Percentiles rank a stretch among this genome's conserved stretches.
Evolutionary conservation across 495 filamentous ascomycete genomes (phyloP).

Genomic region (Penicillium diatomitis): DNA sequence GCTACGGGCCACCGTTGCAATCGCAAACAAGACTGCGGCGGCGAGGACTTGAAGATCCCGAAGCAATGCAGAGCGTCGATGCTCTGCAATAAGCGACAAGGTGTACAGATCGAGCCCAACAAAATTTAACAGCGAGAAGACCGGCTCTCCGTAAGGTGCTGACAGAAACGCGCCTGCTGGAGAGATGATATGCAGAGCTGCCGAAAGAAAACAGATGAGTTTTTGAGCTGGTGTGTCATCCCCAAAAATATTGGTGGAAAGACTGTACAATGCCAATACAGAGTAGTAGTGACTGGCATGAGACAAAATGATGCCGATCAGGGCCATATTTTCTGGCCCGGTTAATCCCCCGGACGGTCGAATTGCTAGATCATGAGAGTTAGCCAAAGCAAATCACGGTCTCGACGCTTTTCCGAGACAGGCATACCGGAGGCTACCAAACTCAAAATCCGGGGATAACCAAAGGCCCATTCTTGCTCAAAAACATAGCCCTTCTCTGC

Average conservation of each 20-base stretch:
- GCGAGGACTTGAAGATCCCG: constrained; percentile 44
- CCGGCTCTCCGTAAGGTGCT: constrained; percentile 74
- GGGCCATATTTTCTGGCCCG: constrained; percentile 22
- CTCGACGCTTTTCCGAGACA: not conserved
- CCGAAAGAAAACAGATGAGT: constrained; percentile 54
- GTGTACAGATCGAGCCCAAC: constrained; percentile 62
- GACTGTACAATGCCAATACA: constrained; percentile 58
- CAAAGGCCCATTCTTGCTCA: constrained; percentile 98
- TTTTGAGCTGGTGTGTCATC: constrained; percentile 16
- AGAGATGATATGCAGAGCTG: constrained; percentile 68
- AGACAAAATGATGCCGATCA: constrained; percentile 55
- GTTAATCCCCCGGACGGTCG: constrained; percentile 13
- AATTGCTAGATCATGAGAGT: constrained; percentile 13
- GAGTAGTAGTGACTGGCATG: constrained; percentile 68
- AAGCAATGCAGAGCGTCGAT: constrained; percentile 8
- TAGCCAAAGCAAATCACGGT: no score
- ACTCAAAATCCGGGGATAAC: constrained; percentile 48
- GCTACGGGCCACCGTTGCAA: constrained; percentile 67
- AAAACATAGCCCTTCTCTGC: constrained; percentile 67
- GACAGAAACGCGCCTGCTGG: constrained; percentile 87
- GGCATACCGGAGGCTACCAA: constrained; percentile 39
- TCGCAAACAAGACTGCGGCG: constrained; percentile 59
- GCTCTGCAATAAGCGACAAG: constrained; percentile 36
- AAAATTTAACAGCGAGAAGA: constrained; percentile 73
- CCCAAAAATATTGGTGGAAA: constrained; percentile 31